These are phyloP conservation scores for Scedosporium aurantiacum DNA, from an alignment of 2,329 filamentous ascomycete species.

Conservation along the genomic window DNA sequence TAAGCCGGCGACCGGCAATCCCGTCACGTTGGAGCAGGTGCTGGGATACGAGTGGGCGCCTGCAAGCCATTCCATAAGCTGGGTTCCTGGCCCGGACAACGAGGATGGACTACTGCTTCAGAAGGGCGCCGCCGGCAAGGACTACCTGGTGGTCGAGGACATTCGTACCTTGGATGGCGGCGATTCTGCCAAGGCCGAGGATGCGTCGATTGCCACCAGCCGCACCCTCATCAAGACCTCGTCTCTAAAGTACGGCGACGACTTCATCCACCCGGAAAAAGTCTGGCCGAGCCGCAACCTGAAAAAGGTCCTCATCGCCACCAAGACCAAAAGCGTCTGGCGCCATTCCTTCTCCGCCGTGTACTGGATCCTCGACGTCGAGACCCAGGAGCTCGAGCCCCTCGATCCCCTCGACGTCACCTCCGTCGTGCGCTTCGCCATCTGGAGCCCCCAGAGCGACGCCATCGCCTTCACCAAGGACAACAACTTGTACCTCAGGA, in stretches of 20 bases:
- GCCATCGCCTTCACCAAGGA: slow-evolving; percentile 79
- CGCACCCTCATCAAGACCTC: slow-evolving; percentile 65
- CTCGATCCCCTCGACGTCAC: slow-evolving; percentile 58
- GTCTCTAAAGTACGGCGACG: slow-evolving; percentile 48
- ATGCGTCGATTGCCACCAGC: slow-evolving; percentile 29
- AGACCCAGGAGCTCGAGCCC: slow-evolving; percentile 63
- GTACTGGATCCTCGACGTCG: slow-evolving; percentile 91
- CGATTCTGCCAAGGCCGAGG: background rate
- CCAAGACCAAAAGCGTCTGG: slow-evolving; percentile 66
- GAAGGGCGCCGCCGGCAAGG: slow-evolving; percentile 49
- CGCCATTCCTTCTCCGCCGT: slow-evolving; percentile 76
- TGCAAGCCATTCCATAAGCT: slow-evolving; percentile 56
- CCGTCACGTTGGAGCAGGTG: slow-evolving; percentile 63
- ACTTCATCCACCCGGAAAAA: slow-evolving; percentile 43
- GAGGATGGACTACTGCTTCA: slow-evolving; percentile 82
- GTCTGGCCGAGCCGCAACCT: slow-evolving; percentile 73
- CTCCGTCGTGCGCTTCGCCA: slow-evolving; percentile 67
- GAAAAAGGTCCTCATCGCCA: slow-evolving; percentile 75
- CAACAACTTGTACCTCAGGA: slow-evolving; percentile 82
- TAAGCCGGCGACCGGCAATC: slow-evolving; percentile 43
- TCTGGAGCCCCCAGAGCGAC: slow-evolving; percentile 81
- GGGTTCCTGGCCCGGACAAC: slow-evolving; percentile 63
- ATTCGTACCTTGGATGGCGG: slow-evolving; percentile 42
- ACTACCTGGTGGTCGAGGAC: slow-evolving; percentile 79
- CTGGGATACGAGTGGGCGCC: slow-evolving; percentile 54